phyloP scores from a whole-genome alignment of 768 basidiomycete genomes.

The Suillus hirtellus region DNA sequence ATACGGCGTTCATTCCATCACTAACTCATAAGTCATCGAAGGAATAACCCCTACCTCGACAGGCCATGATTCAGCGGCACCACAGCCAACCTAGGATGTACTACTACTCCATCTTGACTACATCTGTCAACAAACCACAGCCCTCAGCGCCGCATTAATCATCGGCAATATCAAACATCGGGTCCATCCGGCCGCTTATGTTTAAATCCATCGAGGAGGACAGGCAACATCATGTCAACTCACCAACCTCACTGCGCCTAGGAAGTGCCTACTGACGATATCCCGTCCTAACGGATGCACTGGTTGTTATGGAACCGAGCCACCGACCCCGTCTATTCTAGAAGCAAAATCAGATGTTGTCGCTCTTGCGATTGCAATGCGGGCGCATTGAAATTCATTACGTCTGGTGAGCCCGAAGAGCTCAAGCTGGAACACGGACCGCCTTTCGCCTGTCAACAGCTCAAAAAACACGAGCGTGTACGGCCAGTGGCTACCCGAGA shows the following conservation, averaged over 20 bases:
- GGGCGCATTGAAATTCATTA: slow-evolving; percentile 60
- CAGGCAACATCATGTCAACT: no score
- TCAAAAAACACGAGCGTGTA: slow-evolving; percentile 24
- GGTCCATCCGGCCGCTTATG: slow-evolving; percentile 20
- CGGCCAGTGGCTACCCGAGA: not conserved
- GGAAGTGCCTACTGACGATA: no score
- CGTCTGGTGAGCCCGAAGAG: slow-evolving; percentile 40
- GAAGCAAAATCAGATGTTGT: slow-evolving; percentile 59
- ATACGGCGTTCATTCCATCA: not conserved
- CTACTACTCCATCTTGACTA: no score
- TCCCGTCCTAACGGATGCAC: no score
- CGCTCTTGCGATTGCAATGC: slow-evolving; percentile 51
- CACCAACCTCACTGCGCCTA: no score
- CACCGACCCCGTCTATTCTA: slow-evolving; percentile 44
- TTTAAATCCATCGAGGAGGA: no score
- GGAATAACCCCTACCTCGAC: no score
- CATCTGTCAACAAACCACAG: not conserved
- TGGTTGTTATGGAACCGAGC: slow-evolving; percentile 53
- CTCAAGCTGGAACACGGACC: slow-evolving; percentile 37
- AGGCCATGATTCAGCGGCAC: no score
- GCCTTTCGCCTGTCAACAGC: slow-evolving; percentile 25
- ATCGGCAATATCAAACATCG: slow-evolving; percentile 37
- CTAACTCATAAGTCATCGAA: slow-evolving; percentile 3
- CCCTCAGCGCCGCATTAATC: slow-evolving; percentile 7
- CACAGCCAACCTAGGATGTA: not conserved